Evolutionary conservation across 1,284 basidiomycete species (phyloP), one percentile per base, ranked within the genome.

Genomic region (Trichosporon sp.): DNA sequence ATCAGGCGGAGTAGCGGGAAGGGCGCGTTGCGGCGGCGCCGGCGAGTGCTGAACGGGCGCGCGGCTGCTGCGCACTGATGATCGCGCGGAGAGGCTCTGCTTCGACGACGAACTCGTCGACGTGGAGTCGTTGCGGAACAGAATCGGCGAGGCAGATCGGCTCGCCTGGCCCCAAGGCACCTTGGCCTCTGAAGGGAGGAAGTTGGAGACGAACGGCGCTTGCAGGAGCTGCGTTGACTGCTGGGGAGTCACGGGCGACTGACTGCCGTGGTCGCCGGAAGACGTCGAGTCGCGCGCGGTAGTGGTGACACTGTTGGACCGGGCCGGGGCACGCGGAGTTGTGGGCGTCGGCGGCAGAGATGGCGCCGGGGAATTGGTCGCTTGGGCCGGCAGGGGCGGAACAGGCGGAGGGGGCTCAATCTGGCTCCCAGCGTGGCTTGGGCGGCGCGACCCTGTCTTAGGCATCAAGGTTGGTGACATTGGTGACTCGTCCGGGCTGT

Each of bases 71-170:
- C 31, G 49, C 25, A 27, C 25, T 4, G 49, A 54, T 8, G 49
- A 54, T 31, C 49, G 49, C 25, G 49, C 49, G 31, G 49, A 54
- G 14, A 54, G 49, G 16, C 27, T 29, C 34, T 37, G 34, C 34
- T 4, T 13, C 8, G 49, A 54, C 4, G 49, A 54, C 21, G 23
- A n/a, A 32, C 32, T 57, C 19, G 32, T 57, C 11, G 56, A 57
- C 21, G 56, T 57, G 8, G 56, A 57, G 56, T 57, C 56, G 56
- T 33, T 25, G 56, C 56, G 56, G 56, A 34, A 33, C 56, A 57
- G 56, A 34, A 34, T 29, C 4, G 49, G 49, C 49, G 49, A 54
- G 7, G 49, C 49, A 8, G 49, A 54, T 16, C 49, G 49, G 14
- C 49, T 54, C 11, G 49, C 49, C 49, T 54, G 49, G 14, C 49